Evolutionary conservation across 1,284 basidiomycete species (phyloP), one percentile per base, ranked within the genome.

Genomic region (Cryptococcus jaspeensis): DNA sequence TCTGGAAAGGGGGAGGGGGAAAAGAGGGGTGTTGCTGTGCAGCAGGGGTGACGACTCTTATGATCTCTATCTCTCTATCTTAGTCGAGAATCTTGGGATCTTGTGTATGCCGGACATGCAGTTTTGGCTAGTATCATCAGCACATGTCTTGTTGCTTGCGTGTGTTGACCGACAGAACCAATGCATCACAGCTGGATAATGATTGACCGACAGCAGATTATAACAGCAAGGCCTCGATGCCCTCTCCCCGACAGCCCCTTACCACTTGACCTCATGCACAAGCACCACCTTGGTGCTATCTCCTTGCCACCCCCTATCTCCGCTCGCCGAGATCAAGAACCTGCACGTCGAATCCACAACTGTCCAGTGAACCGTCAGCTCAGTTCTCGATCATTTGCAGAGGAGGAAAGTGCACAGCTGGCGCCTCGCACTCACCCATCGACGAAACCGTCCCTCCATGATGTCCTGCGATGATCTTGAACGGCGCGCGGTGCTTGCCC

Each of bases 401-500:
- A 2, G 36, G 25, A 8, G 15, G 9, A 22, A 37, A 9, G 43
- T 11, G 35, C 35, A 28, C 37, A 38, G 23, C 8, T 16, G 18
- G 25, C 41, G 28, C 28, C 4, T 5, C 5, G 28, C 16, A 78
- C 87, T 71, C 76, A 94, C 92, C 75, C 84, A 96, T 89, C 65
- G 89, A 87, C 5, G 92, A 95, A 16, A 97, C 84, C 59, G 87
- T 89, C 1, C 92, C 94, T 32, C 94, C 93, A 77, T 97, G 92
- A 78, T 98, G 94, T 0, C 95, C 95, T 5, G 93, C 89, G 39
- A 99, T 90, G 61, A 98, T 96, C 77, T 92, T 92, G 82, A 97
- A 97, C 62, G 88, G 88, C 18, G 87, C 86, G 8, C 70, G 63
- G 28, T 64, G 72, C 45, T 62, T 61, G 43, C 84, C 83, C 72